Base-by-base conservation (phyloP, 345 rosid species). In the Microthlaspi erraticum region DNA sequence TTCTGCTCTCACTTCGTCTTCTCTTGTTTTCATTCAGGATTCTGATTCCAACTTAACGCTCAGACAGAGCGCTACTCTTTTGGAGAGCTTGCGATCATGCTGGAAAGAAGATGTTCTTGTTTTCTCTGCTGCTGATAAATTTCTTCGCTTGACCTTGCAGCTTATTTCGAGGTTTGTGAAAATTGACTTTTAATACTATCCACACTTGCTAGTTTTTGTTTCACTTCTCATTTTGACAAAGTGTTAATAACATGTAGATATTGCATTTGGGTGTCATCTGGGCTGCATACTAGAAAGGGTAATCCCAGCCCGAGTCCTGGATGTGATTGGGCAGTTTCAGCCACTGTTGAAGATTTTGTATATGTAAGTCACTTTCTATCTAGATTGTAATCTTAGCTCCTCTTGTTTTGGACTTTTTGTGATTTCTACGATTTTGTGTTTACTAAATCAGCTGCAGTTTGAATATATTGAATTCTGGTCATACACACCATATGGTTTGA, bases 31-130 rank as follows among this genome's bases (percentile, higher is more conserved):
- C 42, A 76, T 84, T 69, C 86, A 87, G 77, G 85, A 81, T 70
- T 79, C 68, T 53, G 53, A 73, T 34, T 79, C 18, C 60, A 81
- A 41, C 55, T 72, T 94, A 78, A 81, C 83, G 10, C 85, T 94
- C 52, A 83, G 82, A 66, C 99, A 92, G 82, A 94, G 98, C 59
- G 71, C 65, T 68, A 78, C 86, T 49, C 96, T 94, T 70, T 78
- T 92, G 76, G 91, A 89, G 78, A 84, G 97, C 85, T 66, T 94
- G 82, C 88, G 84, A 58, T 81, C 84, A 78, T 94, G 97, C 78
- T 94, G 99, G 99, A 88, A 81, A 75, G 90, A 92, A 79, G 98
- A 94, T 81, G 89, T 94, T 79, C 90, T 94, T 36, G 80, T 94
- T 58, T 68, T 89, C 75, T 88, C 96, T 63, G 91, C 83, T 82